Evolutionary conservation across 2,329 filamentous ascomycete genomes (phyloP), one percentile per base, ranked within the genome.

Genomic region (Paraconiothyrium sp.): DNA sequence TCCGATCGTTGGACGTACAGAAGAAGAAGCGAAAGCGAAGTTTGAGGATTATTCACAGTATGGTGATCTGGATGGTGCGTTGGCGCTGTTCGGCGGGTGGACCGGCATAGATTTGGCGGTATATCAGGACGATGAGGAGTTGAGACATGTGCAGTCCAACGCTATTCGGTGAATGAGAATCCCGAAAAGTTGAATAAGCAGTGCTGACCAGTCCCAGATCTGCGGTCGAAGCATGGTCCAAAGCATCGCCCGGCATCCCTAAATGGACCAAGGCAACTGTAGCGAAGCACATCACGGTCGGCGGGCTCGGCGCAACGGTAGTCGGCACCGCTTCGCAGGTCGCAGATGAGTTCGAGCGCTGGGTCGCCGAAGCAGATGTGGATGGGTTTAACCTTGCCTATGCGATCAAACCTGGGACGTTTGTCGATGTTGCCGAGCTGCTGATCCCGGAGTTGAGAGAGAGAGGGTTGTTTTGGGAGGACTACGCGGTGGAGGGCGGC

Each of bases 301-400:
- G 90, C 7, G 90, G 90, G 2, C 82, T 90, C 14, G 88, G 88
- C 0, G 85, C 88, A 0, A 83, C 86, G 0, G 72, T 87, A 1
- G 85, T 91, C 0, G 89, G 90, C 0, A 90, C 87, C 0, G 80
- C 89, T 0, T 73, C 81, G 16, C 84, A 86, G 64, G 88, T 91
- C 1, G 89, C 89, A 0, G 89, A 92, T 71, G 83, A 85, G 54
- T 81, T 92, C 60, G 88, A 92, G 77, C 75, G 80, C 1, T 92
- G 89, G 89, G 81, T 91, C 0, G 65, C 77, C 3, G 89, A 91
- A 71, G 88, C 87, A 0, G 89, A 91, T 66, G 85, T 92, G 0
- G 89, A 92, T 72, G 89, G 89, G 0, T 92, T 92, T 76, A 92
- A 92, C 72, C 84, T 92, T 74, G 86, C 86, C 2, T 90, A 91